A percentile compares a stretch with the other conserved stretches of the same genome.
phyloP scores from a whole-genome alignment of 108 stramenopile genomes.

The Cylindrotheca closterium region DNA sequence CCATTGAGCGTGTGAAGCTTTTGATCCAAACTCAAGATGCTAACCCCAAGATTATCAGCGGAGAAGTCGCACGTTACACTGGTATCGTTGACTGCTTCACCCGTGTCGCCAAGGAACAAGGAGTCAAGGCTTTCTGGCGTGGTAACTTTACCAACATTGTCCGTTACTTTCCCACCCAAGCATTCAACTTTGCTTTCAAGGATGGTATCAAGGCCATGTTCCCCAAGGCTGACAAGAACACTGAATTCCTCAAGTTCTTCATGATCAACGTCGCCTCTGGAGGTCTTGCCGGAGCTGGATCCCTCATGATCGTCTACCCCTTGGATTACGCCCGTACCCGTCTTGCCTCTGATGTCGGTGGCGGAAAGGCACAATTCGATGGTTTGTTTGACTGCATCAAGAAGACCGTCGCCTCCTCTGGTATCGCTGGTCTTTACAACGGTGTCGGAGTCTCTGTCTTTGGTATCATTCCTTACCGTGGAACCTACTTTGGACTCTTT shows the following conservation, averaged over 20 bases:
- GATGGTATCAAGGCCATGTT: slow-evolving; percentile 96
- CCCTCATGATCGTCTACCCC: slow-evolving; percentile 96
- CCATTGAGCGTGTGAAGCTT: slow-evolving; percentile 99
- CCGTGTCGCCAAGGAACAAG: slow-evolving; percentile 94
- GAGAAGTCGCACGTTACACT: slow-evolving; percentile 95
- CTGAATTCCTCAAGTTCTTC: slow-evolving; percentile 95
- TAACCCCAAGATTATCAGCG: slow-evolving; percentile 95
- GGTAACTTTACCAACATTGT: slow-evolving; percentile 98
- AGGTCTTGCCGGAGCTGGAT: slow-evolving; percentile 96
- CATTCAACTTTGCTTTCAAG: slow-evolving; percentile 99
- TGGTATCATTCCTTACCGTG: slow-evolving; percentile 99
- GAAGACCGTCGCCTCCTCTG: slow-evolving; percentile 86
- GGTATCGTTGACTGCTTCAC: slow-evolving; percentile 95
- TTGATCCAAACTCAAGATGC: slow-evolving; percentile 97
- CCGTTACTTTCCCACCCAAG: slow-evolving; percentile 99
- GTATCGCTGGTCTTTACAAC: slow-evolving; percentile 94
- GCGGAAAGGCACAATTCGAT: slow-evolving; percentile 93
- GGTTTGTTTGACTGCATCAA: slow-evolving; percentile 96
- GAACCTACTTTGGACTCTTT: slow-evolving; percentile 98
- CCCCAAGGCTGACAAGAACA: slow-evolving; percentile 97
- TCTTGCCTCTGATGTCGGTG: slow-evolving; percentile 97
- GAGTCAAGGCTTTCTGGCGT: slow-evolving; percentile 92
- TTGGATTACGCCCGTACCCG: slow-evolving; percentile 99
- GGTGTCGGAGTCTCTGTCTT: slow-evolving; percentile 96
- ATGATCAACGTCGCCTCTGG: slow-evolving; percentile 97